Conservation (phyloP, 257 asterid genomes). For the Nicotiana undulata region DNA sequence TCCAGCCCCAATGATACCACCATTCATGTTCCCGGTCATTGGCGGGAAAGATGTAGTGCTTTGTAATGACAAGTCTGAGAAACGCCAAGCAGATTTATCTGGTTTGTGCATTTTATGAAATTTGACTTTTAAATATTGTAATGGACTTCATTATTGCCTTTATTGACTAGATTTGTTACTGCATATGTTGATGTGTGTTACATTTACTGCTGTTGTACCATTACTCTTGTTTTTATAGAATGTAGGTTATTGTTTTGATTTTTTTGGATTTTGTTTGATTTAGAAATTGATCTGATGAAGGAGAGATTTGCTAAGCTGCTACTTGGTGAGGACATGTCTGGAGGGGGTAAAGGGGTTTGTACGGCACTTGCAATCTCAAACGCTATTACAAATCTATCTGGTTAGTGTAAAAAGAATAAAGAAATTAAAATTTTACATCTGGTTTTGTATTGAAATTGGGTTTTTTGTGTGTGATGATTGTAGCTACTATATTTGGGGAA, state of each 20-base stretch:
- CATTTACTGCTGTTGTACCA: neutral
- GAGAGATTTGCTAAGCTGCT: conserved; percentile 91
- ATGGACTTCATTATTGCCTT: neutral
- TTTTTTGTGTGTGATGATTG: neutral
- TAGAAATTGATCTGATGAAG: conserved; percentile 87
- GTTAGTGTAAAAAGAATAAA: conserved; percentile 19
- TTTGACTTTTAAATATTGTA: neutral
- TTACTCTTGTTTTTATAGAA: neutral
- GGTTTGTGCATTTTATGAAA: conserved; percentile 34
- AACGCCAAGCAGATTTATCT: conserved; percentile 54
- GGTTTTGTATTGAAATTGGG: neutral
- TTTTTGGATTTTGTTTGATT: neutral
- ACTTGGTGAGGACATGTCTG: conserved; percentile 99
- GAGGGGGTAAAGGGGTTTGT: conserved; percentile 96
- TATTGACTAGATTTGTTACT: conserved; percentile 1
- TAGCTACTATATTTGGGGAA: conserved; percentile 93
- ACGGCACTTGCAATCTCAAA: conserved; percentile 94
- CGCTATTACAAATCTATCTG: conserved; percentile 92
- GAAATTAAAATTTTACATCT: neutral
- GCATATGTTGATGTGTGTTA: neutral
- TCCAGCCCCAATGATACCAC: conserved; percentile 40
- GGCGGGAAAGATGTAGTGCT: conserved; percentile 62
- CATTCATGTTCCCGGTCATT: conserved; percentile 57
- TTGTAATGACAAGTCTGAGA: conserved; percentile 53
- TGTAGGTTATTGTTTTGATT: neutral